Evolutionary conservation across 2,329 filamentous ascomycete species (phyloP).

Genomic region (Trichoderma sp.): DNA sequence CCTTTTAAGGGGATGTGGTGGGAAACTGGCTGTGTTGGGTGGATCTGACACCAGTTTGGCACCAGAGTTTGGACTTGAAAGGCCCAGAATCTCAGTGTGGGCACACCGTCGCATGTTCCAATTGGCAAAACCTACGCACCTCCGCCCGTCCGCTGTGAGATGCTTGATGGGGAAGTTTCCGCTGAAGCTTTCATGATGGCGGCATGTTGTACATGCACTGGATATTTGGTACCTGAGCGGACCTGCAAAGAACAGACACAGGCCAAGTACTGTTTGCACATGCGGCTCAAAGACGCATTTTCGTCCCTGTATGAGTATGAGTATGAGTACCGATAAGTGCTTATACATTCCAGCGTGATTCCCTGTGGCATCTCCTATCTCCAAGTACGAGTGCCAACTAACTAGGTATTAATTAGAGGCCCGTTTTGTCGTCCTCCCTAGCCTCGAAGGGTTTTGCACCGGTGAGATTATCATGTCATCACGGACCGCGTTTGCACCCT

Average conservation of each 20-base stretch:
- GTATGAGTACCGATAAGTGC: background rate
- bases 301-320: background rate
- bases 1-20: conserved; percentile 1
- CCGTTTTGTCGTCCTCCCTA: conserved; percentile 5
- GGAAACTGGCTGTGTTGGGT: conserved; percentile 14
- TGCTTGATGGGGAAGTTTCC: background rate
- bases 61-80: conserved; percentile 4
- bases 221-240: background rate
- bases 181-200: background rate
- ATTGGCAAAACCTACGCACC: conserved; percentile 1
- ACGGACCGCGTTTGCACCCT: conserved; percentile 8
- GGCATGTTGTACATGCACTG: background rate
- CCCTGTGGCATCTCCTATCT: background rate
- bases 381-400: background rate
- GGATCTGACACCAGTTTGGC: conserved; percentile 16
- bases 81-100: conserved; percentile 20
- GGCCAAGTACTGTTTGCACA: background rate
- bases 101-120: conserved; percentile 18
- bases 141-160: background rate
- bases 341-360: background rate
- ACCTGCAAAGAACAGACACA: background rate
- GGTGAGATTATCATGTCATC: conserved; percentile 13
- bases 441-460: conserved; percentile 4
- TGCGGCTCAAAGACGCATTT: background rate
- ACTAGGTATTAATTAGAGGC: background rate